Evolutionary conservation across 2,329 filamentous ascomycete genomes (phyloP).

Genomic region (Penicillium sp.): DNA sequence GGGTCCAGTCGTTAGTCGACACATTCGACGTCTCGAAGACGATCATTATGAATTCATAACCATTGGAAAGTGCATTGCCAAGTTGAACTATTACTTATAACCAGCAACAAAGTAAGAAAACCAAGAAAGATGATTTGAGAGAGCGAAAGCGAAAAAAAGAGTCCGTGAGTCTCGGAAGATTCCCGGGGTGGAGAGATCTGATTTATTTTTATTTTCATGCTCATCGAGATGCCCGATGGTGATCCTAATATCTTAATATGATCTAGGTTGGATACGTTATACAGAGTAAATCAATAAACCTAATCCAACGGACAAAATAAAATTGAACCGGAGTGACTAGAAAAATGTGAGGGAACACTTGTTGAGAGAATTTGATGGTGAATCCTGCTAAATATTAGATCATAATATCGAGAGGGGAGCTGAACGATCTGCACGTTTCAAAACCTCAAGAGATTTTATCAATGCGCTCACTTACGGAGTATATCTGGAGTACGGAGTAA

Average conservation of each 20-base stretch:
- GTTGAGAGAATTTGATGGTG: background rate
- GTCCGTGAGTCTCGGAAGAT: background rate
- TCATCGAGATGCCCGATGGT: slow-evolving; percentile 1
- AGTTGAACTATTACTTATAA: background rate
- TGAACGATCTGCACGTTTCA: slow-evolving; percentile 1
- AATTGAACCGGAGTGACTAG: background rate
- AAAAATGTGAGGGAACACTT: no score
- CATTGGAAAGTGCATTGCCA: background rate
- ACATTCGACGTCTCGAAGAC: slow-evolving; percentile 1
- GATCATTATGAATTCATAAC: background rate
- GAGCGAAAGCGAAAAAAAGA: background rate
- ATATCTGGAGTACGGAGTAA: background rate
- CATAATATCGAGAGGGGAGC: background rate
- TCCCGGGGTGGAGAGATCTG: background rate
- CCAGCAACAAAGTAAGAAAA: background rate
- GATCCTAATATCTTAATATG: slow-evolving; percentile 1
- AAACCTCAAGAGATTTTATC: background rate
- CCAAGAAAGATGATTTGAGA: background rate
- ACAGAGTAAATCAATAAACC: background rate
- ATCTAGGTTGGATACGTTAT: background rate
- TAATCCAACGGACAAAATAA: slow-evolving; percentile 5
- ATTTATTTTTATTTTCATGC: slow-evolving; percentile 1
- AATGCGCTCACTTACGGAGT: background rate
- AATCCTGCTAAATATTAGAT: background rate
- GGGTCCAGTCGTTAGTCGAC: background rate